phyloP scores from a whole-genome alignment of 2,329 filamentous ascomycete genomes.

The Ascochyta pisi region DNA sequence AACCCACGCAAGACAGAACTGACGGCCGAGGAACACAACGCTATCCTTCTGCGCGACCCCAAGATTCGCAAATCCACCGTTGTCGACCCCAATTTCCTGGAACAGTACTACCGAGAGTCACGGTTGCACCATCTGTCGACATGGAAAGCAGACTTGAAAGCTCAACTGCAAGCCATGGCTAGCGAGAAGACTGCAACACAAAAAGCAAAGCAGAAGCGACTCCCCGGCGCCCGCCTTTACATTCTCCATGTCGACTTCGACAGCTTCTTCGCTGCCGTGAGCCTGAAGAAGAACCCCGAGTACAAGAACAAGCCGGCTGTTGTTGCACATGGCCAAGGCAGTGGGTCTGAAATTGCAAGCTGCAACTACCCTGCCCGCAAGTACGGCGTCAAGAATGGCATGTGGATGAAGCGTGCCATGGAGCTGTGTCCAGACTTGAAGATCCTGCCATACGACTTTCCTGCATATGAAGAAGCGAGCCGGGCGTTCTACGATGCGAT shows the following conservation, averaged over 20 bases:
- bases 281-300: conserved; percentile 77
- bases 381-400: conserved; percentile 92
- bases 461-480: conserved; percentile 91
- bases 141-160: conserved; percentile 95
- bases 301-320: conserved; percentile 80
- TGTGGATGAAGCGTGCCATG: conserved; percentile 97
- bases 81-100: conserved; percentile 89
- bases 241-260: conserved; percentile 98
- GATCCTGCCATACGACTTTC: conserved; percentile 94
- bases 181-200: conserved; percentile 68
- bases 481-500: conserved; percentile 86
- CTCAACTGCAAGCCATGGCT: conserved; percentile 81
- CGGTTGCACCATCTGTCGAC: conserved; percentile 92
- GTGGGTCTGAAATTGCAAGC: conserved; percentile 92
- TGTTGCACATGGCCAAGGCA: conserved; percentile 85
- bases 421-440: conserved; percentile 86
- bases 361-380: conserved; percentile 92
- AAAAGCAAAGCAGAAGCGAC: conserved; percentile 59
- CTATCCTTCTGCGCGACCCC: conserved; percentile 81
- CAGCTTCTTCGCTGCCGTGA: conserved; percentile 96
- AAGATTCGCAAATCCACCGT: conserved; percentile 87
- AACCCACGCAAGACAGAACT: conserved; percentile 49
- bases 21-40: conserved; percentile 94
- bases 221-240: conserved; percentile 74
- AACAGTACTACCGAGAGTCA: conserved; percentile 94